A percentile compares a stretch with the other conserved stretches of the same genome.
phyloP scores from a whole-genome alignment of 805 yeast species.

The Groenewaldozyma salmanticensis region DNA sequence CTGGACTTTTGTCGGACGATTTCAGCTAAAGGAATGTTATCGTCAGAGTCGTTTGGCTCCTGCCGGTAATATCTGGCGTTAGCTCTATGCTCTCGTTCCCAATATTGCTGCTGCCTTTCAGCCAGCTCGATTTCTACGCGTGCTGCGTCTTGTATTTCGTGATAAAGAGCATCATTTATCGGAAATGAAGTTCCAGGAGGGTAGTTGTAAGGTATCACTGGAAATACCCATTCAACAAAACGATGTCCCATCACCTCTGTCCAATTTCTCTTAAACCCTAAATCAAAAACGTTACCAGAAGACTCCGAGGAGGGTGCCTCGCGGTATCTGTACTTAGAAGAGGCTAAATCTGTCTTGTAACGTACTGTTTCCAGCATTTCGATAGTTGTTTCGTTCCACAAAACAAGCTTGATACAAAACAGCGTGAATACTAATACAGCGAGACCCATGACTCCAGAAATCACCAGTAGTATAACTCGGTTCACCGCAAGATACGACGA shows the following conservation, averaged over 20 bases:
- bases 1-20: no score
- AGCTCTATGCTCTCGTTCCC: background rate
- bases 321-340: conserved; percentile 29
- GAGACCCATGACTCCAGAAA: conserved; percentile 43
- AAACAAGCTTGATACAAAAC: conserved; percentile 30
- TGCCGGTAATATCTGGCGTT: background rate
- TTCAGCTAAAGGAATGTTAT: background rate
- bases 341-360: conserved; percentile 28
- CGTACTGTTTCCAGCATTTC: conserved; percentile 44
- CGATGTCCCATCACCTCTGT: conserved; percentile 59
- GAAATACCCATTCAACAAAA: conserved; percentile 64
- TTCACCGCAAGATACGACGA: conserved; percentile 42
- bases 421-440: conserved; percentile 46
- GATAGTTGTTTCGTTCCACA: conserved; percentile 66
- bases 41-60: background rate
- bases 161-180: conserved; percentile 21
- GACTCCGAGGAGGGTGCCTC: conserved; percentile 35
- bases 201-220: conserved; percentile 34
- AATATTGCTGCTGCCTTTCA: conserved; percentile 6
- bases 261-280: conserved; percentile 62
- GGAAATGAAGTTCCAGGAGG: conserved; percentile 29
- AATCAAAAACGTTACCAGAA: conserved; percentile 63
- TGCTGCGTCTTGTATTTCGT: conserved; percentile 25
- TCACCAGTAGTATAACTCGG: conserved; percentile 48
- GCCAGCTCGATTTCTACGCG: conserved; percentile 20